phyloP scores from a whole-genome alignment of 306 rosid genomes.

The Carpinus fangiana region DNA sequence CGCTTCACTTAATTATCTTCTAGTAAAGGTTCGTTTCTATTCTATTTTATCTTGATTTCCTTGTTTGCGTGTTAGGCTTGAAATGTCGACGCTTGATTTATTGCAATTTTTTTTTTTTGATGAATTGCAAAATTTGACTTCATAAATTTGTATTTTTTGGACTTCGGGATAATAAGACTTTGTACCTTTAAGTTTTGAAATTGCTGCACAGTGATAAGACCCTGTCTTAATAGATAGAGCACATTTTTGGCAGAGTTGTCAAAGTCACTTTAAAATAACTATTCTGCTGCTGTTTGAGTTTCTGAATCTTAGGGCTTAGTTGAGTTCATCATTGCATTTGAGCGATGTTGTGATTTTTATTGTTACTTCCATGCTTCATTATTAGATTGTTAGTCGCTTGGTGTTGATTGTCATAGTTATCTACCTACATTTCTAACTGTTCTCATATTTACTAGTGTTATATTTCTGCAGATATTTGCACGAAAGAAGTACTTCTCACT shows the following conservation, averaged over 20 bases:
- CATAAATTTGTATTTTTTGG: too few species aligned
- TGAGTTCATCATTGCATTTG: conserved; percentile 1
- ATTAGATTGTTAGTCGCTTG: background rate
- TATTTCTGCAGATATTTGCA: conserved; percentile 66
- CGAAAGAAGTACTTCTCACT: conserved; percentile 60
- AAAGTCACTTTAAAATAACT: background rate
- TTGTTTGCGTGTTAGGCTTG: background rate
- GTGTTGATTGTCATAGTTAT: conserved; percentile 5
- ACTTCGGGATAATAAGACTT: too few species aligned
- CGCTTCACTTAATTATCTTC: conserved; percentile 69
- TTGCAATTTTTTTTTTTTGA: background rate
- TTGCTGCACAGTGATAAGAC: too few species aligned
- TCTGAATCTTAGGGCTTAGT: background rate
- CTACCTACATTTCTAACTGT: conserved; percentile 8
- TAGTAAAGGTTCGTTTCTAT: conserved; percentile 73
- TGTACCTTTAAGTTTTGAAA: too few species aligned
- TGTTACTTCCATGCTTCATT: background rate
- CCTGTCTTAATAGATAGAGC: background rate
- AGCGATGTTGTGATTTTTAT: background rate
- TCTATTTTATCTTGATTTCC: background rate
- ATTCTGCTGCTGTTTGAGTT: background rate
- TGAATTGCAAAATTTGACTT: background rate
- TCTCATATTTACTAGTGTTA: conserved; percentile 19
- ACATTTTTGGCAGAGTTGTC: background rate
- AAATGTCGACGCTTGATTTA: background rate